phyloP scores from a whole-genome alignment of 805 yeast species.

The Wickerhamiella sorbophila region DNA sequence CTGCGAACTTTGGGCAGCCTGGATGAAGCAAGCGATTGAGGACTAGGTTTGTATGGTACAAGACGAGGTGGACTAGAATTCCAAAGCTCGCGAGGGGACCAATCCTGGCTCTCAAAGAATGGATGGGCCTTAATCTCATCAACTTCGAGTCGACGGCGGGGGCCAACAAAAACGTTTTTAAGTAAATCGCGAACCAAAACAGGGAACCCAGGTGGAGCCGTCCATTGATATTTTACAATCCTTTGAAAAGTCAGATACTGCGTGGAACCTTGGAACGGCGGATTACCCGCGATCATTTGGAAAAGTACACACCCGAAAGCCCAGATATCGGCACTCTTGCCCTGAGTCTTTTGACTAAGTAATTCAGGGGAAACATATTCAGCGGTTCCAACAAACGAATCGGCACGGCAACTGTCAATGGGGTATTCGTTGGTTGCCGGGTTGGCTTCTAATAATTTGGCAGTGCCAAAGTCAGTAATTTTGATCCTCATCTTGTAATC shows the following conservation, averaged over 20 bases:
- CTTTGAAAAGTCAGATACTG: constrained; percentile 81
- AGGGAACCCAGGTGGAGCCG: constrained; percentile 57
- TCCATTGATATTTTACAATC: constrained; percentile 63
- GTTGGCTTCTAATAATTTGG: constrained; percentile 45
- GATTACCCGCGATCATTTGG: constrained; percentile 69
- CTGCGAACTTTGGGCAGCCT: constrained; percentile 1
- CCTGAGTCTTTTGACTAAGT: constrained; percentile 61
- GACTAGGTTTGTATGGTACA: constrained; percentile 31
- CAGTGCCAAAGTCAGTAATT: constrained; percentile 98
- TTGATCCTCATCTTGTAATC: constrained; percentile 76
- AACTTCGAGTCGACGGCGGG: constrained; percentile 47
- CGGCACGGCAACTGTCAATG: constrained; percentile 26
- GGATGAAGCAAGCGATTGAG: constrained; percentile 16
- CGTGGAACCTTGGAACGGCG: constrained; percentile 79
- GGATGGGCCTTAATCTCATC: constrained; percentile 46
- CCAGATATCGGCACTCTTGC: constrained; percentile 82
- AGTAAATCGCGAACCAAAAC: constrained; percentile 50
- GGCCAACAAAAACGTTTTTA: constrained; percentile 50
- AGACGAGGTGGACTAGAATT: constrained; percentile 48
- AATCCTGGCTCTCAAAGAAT: constrained; percentile 57
- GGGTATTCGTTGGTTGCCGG: constrained; percentile 21
- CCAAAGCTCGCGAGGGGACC: constrained; percentile 67
- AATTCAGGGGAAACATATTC: constrained; percentile 93
- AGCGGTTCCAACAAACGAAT: constrained; percentile 92
- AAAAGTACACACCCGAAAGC: constrained; percentile 81